Evolutionary conservation across 768 basidiomycete species (phyloP).

Genomic region (Trametes gibbosa): DNA sequence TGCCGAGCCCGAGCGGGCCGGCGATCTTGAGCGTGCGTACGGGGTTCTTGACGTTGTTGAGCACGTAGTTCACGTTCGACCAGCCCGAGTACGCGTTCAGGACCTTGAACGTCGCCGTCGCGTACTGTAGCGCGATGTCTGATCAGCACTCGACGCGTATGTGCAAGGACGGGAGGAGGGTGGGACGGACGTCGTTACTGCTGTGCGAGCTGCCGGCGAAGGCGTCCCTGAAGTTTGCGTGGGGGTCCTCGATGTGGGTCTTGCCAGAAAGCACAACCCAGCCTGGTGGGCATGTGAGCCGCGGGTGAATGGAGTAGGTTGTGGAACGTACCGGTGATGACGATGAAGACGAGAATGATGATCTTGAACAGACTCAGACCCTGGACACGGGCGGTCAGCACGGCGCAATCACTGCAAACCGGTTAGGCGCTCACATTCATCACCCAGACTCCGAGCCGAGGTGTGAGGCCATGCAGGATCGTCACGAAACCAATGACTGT

Average conservation of each 20-base stretch:
- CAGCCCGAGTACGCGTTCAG: constrained; percentile 48
- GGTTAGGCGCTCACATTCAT: constrained; percentile 46
- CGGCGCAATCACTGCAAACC: constrained; percentile 34
- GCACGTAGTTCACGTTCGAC: constrained; percentile 56
- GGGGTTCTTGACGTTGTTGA: constrained; percentile 60
- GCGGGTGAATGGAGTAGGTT: too few species aligned
- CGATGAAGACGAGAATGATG: constrained; percentile 50
- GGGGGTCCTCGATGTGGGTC: constrained; percentile 54
- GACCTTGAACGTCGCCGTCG: constrained; percentile 60
- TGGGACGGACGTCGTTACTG: constrained; percentile 41
- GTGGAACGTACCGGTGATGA: constrained; percentile 41
- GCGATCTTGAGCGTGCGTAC: constrained; percentile 61
- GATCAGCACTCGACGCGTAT: neutral
- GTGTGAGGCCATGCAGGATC: constrained; percentile 50
- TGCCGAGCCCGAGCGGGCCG: constrained; percentile 54
- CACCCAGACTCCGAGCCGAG: constrained; percentile 44
- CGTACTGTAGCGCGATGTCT: constrained; percentile 41
- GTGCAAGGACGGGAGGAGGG: neutral
- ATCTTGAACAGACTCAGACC: constrained; percentile 53
- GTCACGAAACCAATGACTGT: constrained; percentile 51
- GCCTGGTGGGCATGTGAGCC: constrained; percentile 31
- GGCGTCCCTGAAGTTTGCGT: constrained; percentile 53
- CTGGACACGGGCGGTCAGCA: constrained; percentile 29
- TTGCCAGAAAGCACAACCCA: constrained; percentile 59
- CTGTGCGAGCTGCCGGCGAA: constrained; percentile 56